Evolutionary conservation across 2,329 filamentous ascomycete species (phyloP).

Genomic region (Fonsecaea multimorphosa): DNA sequence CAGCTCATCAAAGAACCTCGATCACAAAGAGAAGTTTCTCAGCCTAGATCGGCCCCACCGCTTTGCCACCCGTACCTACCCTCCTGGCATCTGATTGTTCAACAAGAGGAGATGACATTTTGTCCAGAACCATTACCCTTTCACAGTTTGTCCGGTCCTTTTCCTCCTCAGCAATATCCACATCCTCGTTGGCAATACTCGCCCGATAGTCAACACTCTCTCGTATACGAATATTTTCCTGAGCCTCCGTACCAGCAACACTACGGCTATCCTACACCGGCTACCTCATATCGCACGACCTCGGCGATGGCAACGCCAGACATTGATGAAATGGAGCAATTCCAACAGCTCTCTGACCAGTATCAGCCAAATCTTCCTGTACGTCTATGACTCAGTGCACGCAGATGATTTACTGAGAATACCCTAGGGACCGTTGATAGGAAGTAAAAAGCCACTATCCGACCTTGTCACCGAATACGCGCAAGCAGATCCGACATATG

Average conservation of each 20-base stretch:
- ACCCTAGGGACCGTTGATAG: slow-evolving; percentile 78
- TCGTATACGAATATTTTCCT: slow-evolving; percentile 42
- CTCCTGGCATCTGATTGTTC: neutral
- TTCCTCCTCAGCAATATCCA: slow-evolving; percentile 3
- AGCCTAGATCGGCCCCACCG: neutral
- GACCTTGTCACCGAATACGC: slow-evolving; percentile 85
- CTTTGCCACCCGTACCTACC: neutral
- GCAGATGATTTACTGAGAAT: neutral
- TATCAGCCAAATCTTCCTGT: slow-evolving; percentile 65
- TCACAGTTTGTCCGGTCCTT: slow-evolving; percentile 22
- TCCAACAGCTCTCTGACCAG: slow-evolving; percentile 67
- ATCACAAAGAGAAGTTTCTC: neutral
- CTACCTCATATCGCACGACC: slow-evolving; percentile 33
- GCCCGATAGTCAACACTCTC: slow-evolving; percentile 43
- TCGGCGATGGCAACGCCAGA: slow-evolving; percentile 49
- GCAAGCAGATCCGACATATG: slow-evolving; percentile 81
- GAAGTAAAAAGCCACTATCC: slow-evolving; percentile 72
- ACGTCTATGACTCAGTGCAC: slow-evolving; percentile 39
- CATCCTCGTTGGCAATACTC: slow-evolving; percentile 43
- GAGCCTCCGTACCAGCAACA: slow-evolving; percentile 35
- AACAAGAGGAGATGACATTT: slow-evolving; percentile 31
- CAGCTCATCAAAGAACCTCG: neutral
- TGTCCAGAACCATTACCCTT: slow-evolving; percentile 16
- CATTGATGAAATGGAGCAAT: slow-evolving; percentile 63
- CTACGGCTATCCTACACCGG: slow-evolving; percentile 38